These are phyloP conservation scores for Blepharisma stoltei DNA, from an alignment of 73 alveolate species.

Conservation along the genomic window DNA sequence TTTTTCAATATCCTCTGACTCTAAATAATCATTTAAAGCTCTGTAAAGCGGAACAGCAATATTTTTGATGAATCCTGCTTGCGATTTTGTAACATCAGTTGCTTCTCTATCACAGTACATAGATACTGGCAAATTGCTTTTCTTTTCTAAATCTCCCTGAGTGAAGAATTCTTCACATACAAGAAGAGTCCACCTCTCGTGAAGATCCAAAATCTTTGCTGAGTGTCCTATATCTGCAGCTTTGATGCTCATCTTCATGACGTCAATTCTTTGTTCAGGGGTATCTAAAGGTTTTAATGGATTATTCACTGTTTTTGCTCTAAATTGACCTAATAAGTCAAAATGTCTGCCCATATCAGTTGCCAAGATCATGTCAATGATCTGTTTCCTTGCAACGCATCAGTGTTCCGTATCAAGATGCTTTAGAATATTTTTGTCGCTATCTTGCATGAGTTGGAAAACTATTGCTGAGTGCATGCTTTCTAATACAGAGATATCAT, in stretches of 20 bases:
- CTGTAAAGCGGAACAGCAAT: conserved; percentile 19
- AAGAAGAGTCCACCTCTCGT: conserved; percentile 31
- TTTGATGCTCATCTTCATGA: neutral
- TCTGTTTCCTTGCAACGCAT: neutral
- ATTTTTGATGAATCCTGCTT: conserved; percentile 35
- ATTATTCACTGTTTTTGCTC: neutral
- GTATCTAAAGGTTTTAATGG: neutral
- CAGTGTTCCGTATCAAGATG: neutral
- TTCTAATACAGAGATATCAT: conserved; percentile 49
- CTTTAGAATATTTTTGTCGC: neutral
- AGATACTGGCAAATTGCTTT: conserved; percentile 35
- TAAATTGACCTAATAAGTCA: conserved; percentile 12
- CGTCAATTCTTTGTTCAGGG: conserved; percentile 17
- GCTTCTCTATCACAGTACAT: conserved; percentile 38
- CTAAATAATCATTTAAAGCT: neutral
- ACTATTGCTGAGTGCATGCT: neutral
- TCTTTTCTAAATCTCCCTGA: conserved; percentile 44
- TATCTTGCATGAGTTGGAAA: neutral
- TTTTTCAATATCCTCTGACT: neutral
- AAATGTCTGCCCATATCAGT: conserved; percentile 27
- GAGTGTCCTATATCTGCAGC: conserved; percentile 42
- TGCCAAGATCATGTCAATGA: conserved; percentile 21
- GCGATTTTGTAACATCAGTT: conserved; percentile 41
- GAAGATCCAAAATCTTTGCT: conserved; percentile 33
- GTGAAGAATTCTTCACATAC: conserved; percentile 41